Conservation (phyloP, 345 rosid genomes). For the Raphanus raphanistrum region DNA sequence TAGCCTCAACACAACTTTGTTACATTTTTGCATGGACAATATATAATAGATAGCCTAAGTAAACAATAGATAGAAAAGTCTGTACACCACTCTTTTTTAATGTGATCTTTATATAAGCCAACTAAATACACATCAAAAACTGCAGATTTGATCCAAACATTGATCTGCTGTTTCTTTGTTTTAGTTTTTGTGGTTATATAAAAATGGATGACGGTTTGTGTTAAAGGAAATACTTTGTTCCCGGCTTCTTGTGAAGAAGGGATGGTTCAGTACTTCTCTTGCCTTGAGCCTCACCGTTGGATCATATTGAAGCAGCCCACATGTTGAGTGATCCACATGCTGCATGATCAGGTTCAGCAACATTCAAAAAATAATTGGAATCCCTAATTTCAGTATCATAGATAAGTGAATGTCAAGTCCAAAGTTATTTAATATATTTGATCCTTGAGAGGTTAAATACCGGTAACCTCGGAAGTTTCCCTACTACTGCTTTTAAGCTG, state of each 20-base stretch:
- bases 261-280: constrained; percentile 65
- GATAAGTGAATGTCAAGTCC: constrained; percentile 1
- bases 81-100: background rate
- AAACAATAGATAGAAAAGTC: background rate
- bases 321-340: too few species aligned
- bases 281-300: constrained; percentile 65
- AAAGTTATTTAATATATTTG: background rate
- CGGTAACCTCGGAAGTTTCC: constrained; percentile 65
- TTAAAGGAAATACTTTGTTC: constrained; percentile 36
- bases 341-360: too few species aligned
- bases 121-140: background rate
- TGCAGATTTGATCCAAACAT: constrained; percentile 29
- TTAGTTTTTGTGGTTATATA: constrained; percentile 30
- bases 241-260: constrained; percentile 64
- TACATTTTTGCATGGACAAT: background rate
- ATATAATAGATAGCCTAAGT: too few species aligned
- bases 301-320: too few species aligned
- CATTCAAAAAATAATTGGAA: too few species aligned
- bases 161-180: constrained; percentile 22
- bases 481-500: constrained; percentile 67
- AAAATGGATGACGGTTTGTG: constrained; percentile 37
- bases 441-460: constrained; percentile 35
- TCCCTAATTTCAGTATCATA: too few species aligned
- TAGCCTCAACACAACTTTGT: background rate
- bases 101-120: too few species aligned